These are phyloP conservation scores for Ophiostoma sp. DNA, from an alignment of 2,329 filamentous ascomycete genomes.

Conservation along the genomic window DNA sequence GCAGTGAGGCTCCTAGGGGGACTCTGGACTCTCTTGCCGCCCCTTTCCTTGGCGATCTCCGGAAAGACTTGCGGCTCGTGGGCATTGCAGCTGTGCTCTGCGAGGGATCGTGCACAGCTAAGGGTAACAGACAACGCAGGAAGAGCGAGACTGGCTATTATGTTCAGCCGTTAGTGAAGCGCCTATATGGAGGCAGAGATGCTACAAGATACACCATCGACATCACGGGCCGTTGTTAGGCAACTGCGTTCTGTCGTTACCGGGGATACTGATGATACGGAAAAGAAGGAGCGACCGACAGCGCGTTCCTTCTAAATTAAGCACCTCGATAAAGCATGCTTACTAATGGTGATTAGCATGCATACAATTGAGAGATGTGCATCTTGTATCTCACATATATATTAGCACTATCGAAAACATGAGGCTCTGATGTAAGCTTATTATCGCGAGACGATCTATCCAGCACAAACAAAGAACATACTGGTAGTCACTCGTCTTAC, in stretches of 20 bases:
- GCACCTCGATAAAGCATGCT: neutral
- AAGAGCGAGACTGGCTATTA: too few species aligned
- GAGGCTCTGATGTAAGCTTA: too few species aligned
- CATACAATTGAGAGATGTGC: neutral
- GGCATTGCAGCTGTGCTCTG: neutral
- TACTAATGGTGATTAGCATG: neutral
- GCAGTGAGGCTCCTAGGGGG: neutral
- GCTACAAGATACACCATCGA: too few species aligned
- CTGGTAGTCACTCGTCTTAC: neutral
- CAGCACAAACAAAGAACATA: neutral
- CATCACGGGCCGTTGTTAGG: neutral
- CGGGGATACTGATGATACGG: neutral
- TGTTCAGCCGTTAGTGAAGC: too few species aligned
- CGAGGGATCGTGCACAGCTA: neutral
- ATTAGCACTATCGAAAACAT: too few species aligned
- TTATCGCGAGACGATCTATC: too few species aligned
- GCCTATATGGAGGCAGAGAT: too few species aligned
- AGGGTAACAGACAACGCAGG: neutral
- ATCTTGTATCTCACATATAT: too few species aligned
- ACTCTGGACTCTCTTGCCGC: neutral
- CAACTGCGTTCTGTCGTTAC: slow-evolving; percentile 4
- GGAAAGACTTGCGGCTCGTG: neutral
- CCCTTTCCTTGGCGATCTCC: neutral
- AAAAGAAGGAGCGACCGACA: slow-evolving; percentile 1
- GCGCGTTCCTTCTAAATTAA: neutral